These are phyloP conservation scores for Thelephora terrestris DNA, from an alignment of 1,284 basidiomycete species.

Conservation along the genomic window DNA sequence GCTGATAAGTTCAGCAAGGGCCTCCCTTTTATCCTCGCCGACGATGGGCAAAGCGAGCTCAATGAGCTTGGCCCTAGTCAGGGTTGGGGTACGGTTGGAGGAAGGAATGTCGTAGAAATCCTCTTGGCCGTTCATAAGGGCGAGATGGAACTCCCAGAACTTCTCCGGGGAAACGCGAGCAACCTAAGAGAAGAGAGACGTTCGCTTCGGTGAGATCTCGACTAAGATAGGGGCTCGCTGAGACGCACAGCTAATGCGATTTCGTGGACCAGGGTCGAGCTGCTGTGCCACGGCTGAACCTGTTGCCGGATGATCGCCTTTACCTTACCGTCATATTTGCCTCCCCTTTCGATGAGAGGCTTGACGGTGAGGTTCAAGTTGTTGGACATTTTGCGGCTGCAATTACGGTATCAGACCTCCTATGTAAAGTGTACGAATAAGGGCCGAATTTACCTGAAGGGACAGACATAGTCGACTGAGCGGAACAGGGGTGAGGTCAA, in stretches of 20 bases:
- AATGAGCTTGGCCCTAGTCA: conserved; percentile 71
- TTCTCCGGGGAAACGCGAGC: conserved; percentile 58
- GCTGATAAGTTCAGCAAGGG: conserved; percentile 53
- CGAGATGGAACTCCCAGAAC: conserved; percentile 70
- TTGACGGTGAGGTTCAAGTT: conserved; percentile 52
- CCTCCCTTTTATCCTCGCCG: conserved; percentile 33
- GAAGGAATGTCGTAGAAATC: conserved; percentile 74
- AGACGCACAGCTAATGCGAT: conserved; percentile 65
- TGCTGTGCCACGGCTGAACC: conserved; percentile 77
- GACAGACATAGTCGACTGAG: conserved; percentile 81
- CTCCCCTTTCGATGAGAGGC: conserved; percentile 48
- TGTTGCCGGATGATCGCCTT: conserved; percentile 75
- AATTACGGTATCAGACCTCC: neutral
- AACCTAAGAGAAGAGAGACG: conserved; percentile 29
- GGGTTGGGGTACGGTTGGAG: conserved; percentile 57
- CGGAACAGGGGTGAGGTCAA: neutral
- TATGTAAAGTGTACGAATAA: neutral
- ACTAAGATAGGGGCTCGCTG: neutral
- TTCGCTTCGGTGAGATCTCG: neutral
- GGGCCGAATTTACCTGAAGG: conserved; percentile 52
- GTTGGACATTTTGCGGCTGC: conserved; percentile 50
- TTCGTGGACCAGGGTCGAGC: conserved; percentile 72
- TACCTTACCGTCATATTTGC: conserved; percentile 68
- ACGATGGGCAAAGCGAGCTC: conserved; percentile 43
- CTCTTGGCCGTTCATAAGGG: conserved; percentile 65